Percentiles rank a stretch among this genome's conserved stretches.
Conservation (phyloP, 164 flowering plant species). For the Brasenia schreberi region DNA sequence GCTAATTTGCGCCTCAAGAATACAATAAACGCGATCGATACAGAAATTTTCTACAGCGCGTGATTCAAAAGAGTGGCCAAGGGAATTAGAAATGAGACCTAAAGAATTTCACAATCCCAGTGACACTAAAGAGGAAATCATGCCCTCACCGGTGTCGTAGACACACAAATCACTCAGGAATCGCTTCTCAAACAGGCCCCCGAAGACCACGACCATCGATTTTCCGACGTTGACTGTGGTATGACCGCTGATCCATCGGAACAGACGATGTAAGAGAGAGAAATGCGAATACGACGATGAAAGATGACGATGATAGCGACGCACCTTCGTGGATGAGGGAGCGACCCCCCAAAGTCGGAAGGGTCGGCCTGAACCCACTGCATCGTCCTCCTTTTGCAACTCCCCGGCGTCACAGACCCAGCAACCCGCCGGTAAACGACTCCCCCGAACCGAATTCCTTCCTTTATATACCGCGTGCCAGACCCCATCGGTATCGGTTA, state of each 20-base stretch:
- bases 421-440: no score
- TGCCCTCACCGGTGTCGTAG: constrained; percentile 51
- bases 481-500: no score
- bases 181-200: constrained; percentile 77
- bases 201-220: constrained; percentile 77
- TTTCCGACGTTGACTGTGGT: constrained; percentile 73
- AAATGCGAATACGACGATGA: background rate
- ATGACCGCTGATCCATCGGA: constrained; percentile 53
- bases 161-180: constrained; percentile 70
- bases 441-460: no score
- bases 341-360: constrained; percentile 64
- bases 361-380: constrained; percentile 91
- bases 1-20: no score
- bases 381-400: constrained; percentile 16
- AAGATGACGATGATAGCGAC: constrained; percentile 1
- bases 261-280: background rate
- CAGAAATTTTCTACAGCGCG: no score
- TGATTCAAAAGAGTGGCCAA: no score
- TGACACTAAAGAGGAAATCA: background rate
- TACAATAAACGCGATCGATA: no score
- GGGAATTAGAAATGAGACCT: no score
- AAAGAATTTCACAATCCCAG: background rate
- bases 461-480: no score
- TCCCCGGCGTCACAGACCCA: no score
- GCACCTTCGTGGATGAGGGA: constrained; percentile 80